phyloP scores from a whole-genome alignment of 345 rosid genomes.

The Euphorbia peplus region DNA sequence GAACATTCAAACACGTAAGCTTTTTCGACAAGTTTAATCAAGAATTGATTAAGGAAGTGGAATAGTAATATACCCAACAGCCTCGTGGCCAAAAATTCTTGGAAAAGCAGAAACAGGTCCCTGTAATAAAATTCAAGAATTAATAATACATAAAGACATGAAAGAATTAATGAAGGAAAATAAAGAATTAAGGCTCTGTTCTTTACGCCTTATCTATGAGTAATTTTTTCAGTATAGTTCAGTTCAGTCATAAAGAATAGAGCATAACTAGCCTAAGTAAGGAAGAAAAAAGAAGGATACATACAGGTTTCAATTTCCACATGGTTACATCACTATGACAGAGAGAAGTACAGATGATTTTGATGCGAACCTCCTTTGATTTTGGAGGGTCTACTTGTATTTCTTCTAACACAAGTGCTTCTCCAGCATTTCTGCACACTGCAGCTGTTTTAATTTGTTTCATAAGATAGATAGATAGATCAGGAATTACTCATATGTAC shows the following conservation, averaged over 20 bases:
- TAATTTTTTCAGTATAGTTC: too few relatives aligned
- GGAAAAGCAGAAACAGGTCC: slow-evolving; percentile 47
- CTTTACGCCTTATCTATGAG: too few relatives aligned
- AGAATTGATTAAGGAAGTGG: too few relatives aligned
- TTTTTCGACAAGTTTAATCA: too few relatives aligned
- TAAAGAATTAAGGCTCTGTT: too few relatives aligned
- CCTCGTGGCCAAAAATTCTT: slow-evolving; percentile 73
- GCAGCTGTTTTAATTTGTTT: slow-evolving; percentile 51
- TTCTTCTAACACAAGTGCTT: slow-evolving; percentile 17
- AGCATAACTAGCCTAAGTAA: too few relatives aligned
- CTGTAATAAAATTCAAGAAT: slow-evolving; percentile 20
- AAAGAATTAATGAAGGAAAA: too few relatives aligned
- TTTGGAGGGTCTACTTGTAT: slow-evolving; percentile 68
- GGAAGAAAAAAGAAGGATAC: neutral
- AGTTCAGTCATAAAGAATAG: too few relatives aligned
- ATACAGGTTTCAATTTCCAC: slow-evolving; percentile 46
- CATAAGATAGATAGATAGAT: neutral
- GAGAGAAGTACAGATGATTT: slow-evolving; percentile 64
- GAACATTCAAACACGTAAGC: too few relatives aligned
- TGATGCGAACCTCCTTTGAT: slow-evolving; percentile 67
- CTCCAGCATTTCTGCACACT: slow-evolving; percentile 17
- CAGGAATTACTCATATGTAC: too few relatives aligned
- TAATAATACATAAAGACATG: too few relatives aligned
- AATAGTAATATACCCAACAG: slow-evolving; percentile 45
- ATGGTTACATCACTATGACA: slow-evolving; percentile 56